Conservation (phyloP, 2,329 filamentous ascomycete genomes). For the Drechslera avenae region DNA sequence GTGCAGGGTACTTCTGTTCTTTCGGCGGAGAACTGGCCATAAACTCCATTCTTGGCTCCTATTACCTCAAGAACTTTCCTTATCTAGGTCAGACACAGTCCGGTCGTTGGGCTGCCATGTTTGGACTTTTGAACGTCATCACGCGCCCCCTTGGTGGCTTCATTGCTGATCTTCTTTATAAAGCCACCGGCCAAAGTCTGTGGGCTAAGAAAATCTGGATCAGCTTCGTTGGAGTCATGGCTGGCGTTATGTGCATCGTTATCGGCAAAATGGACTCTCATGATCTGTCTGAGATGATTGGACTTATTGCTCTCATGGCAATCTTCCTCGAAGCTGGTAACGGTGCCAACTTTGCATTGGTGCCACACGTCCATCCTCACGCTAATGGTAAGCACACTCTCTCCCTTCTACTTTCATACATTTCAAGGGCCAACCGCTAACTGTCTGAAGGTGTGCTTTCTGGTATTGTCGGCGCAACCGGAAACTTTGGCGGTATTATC, state of each 20-base stretch:
- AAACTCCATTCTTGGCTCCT: conserved; percentile 65
- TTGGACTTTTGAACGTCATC: conserved; percentile 73
- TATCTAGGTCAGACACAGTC: conserved; percentile 59
- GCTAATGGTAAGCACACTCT: conserved; percentile 68
- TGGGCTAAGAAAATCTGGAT: conserved; percentile 70
- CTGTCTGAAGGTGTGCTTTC: conserved; percentile 62
- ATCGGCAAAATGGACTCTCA: conserved; percentile 69
- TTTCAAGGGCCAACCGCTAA: conserved; percentile 15
- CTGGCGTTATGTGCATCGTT: conserved; percentile 65
- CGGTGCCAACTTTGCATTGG: conserved; percentile 82
- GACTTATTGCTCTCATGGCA: conserved; percentile 75
- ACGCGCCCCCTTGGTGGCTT: conserved; percentile 70
- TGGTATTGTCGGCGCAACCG: conserved; percentile 76
- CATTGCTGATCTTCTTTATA: conserved; percentile 62
- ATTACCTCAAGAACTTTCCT: conserved; percentile 63
- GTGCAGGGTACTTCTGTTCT: conserved; percentile 63
- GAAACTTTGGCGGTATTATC: conserved; percentile 83
- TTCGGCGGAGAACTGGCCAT: conserved; percentile 66
- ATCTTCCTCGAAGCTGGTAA: conserved; percentile 86
- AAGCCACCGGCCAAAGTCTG: conserved; percentile 53
- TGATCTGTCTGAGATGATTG: conserved; percentile 69
- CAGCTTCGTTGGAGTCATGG: conserved; percentile 60
- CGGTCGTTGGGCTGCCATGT: conserved; percentile 71
- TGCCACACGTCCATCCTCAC: conserved; percentile 82
- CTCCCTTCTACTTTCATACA: background rate